Evolutionary conservation across 768 basidiomycete species (phyloP).

Genomic region (Suillus decipiens): DNA sequence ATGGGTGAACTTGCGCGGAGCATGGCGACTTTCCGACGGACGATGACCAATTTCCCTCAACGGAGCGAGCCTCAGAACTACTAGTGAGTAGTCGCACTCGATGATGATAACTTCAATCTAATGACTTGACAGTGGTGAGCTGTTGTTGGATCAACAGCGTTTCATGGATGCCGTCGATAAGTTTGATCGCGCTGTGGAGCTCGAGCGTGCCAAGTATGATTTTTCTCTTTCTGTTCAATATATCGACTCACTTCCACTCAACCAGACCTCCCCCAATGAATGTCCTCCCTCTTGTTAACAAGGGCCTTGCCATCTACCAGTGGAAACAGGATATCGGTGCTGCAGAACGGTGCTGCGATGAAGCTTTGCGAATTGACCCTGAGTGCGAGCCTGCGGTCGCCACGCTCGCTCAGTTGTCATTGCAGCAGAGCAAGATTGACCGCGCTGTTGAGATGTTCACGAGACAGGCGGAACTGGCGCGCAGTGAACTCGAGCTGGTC

Average conservation of each 20-base stretch:
- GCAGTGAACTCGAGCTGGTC: slow-evolving; percentile 87
- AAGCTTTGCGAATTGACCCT: slow-evolving; percentile 85
- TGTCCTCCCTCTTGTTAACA: slow-evolving; percentile 94
- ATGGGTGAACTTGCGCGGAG: slow-evolving; percentile 70
- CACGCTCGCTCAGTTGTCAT: slow-evolving; percentile 87
- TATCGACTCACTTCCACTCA: slow-evolving; percentile 6
- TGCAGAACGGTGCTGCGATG: slow-evolving; percentile 83
- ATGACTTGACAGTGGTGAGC: slow-evolving; percentile 69
- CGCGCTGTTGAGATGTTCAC: slow-evolving; percentile 86
- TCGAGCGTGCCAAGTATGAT: slow-evolving; percentile 75
- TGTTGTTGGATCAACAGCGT: slow-evolving; percentile 87
- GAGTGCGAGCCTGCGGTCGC: slow-evolving; percentile 97
- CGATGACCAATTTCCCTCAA: slow-evolving; percentile 82
- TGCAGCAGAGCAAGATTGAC: slow-evolving; percentile 90
- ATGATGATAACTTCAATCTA: background rate
- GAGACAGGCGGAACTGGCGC: slow-evolving; percentile 79
- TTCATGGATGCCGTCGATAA: slow-evolving; percentile 89
- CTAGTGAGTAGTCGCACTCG: slow-evolving; percentile 64
- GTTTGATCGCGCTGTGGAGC: slow-evolving; percentile 88
- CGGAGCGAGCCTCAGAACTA: slow-evolving; percentile 92
- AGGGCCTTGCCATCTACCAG: slow-evolving; percentile 94
- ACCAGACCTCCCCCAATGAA: slow-evolving; percentile 57
- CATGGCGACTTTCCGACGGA: slow-evolving; percentile 89
- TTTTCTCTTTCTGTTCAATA: background rate
- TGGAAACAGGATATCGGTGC: slow-evolving; percentile 87